Evolutionary conservation across 371 early-diverging fungal species (phyloP).

Genomic region (Haplosporangium sp.): DNA sequence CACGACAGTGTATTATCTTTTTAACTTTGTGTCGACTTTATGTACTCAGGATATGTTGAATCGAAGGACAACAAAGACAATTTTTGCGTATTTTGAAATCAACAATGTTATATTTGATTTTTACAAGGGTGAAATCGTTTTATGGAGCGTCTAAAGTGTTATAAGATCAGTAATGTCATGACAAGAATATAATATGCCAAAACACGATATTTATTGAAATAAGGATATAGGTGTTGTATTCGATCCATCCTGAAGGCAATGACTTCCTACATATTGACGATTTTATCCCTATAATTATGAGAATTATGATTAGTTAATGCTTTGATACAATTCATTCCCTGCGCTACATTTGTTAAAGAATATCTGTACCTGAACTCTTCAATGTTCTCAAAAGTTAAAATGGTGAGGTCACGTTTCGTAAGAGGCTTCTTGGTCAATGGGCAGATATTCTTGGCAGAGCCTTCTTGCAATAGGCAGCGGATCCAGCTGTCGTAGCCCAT

Average conservation of each 20-base stretch:
- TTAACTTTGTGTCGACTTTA: not conserved
- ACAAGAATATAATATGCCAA: not conserved
- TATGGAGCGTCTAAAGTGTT: too few species aligned
- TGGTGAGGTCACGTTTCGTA: constrained; percentile 89
- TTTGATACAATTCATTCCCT: not conserved
- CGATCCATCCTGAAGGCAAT: not conserved
- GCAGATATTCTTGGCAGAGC: constrained; percentile 84
- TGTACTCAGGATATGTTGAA: not conserved
- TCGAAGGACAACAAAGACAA: not conserved
- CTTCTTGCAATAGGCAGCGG: constrained; percentile 85
- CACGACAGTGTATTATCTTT: not conserved
- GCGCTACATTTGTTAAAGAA: too few species aligned
- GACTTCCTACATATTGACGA: constrained; percentile 56
- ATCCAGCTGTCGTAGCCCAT: constrained; percentile 97
- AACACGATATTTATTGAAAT: not conserved
- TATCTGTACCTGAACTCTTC: constrained; percentile 73
- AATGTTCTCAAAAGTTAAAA: constrained; percentile 88
- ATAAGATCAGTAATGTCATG: not conserved
- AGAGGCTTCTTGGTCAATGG: constrained; percentile 94
- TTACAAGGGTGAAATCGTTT: too few species aligned
- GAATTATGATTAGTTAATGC: not conserved
- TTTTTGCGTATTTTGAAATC: too few species aligned
- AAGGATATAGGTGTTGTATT: not conserved
- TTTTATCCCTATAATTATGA: constrained; percentile 56
- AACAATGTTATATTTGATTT: too few species aligned